Evolutionary conservation across 306 rosid species (phyloP), one percentile per base, ranked within the genome.

Genomic region (Sophora flavescens): DNA sequence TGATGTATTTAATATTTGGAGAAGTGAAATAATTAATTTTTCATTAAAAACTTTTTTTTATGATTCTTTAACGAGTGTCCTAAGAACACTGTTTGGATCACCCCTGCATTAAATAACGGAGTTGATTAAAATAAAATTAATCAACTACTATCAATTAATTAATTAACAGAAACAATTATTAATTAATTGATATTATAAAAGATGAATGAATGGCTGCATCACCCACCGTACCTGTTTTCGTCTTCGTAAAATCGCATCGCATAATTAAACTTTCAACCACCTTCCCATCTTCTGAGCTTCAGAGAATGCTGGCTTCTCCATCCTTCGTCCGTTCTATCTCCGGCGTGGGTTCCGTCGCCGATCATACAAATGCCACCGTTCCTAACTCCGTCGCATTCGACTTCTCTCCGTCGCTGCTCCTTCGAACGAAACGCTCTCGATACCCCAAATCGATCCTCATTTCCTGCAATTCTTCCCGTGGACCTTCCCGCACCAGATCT

Each of bases 381-480:
- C 72, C 82, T 9, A 66, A 18, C 53, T 62, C 90, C 54, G 53
- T 74, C 62, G 51, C 84, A 52, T 26, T 80, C 41, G 69, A 76
- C 44, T 56, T 82, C 60, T 58, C 80, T 9, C 84, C 91, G 45
- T 58, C 80, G 7, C 84, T 88, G 50, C 68, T 70, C 5, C 45
- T 75, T 12, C 85, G 84, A 50, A 4, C 74, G 36, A 75, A 80
- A 12, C 83, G 82, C 32, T 78, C 76, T 52, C 82, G 82, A 30
- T 68, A 65, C 28, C 78, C 81, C 81, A 83, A 79, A 72, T 82
- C 89, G 17, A 14, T 75, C 71, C 69, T 80, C 89, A 76, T 92
- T 88, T 76, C 86, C 6, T 89, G 97, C 65, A 61, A 81, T 56
- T 90, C 93, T 38, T 86, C 89, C 41, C 81, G 62, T 2, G 82